Base-by-base conservation (phyloP, 257 asterid genomes). In the Solanum ossicruentum region DNA sequence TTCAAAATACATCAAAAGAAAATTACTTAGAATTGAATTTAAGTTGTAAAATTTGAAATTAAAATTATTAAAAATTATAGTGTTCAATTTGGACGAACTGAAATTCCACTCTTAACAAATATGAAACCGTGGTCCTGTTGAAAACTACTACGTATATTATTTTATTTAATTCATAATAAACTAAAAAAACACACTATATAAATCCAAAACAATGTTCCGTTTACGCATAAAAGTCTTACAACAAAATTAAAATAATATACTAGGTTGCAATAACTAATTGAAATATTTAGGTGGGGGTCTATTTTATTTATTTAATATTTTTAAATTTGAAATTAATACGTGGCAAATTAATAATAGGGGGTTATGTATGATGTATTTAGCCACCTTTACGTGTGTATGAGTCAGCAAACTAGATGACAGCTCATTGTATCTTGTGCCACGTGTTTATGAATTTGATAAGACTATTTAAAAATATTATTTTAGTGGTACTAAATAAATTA, bases 371-470 rank as follows among this genome's bases (percentile, higher is more conserved):
- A 6, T 45, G 36, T 72, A 36, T 77, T 32, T 66, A 61, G 79
- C 69, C 23, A 70, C 39, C 23, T 60, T 63, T 80, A 81, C 85
- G 86, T 82, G 86, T 83, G 60, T 28, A 39, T 86, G 85, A 84
- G 26, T 86, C 86, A 86, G 85, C 82, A 66, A 86, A 75, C 52
- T 16, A 70, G 70, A 11, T 61, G 15, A 15, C 70, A 82, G 28
- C 36, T 4, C 20, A 17, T 55, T 47, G 23, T 10, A 15, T 56
- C 10, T 32, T n/a, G 6, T 28, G 57, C 61, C 82, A 77, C 63
- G 82, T 77, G 39, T 17, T 1, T 32, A 5, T 16, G 45, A 8
- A 23, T 13, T 49, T 75, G 43, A 71, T 47, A 73, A 47, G 0
- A 47, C 20, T 43, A 72, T 45, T 45, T 12, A 43, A 13, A 45